Conservation (phyloP, 495 filamentous ascomycete species). For the Podospora sp. region DNA sequence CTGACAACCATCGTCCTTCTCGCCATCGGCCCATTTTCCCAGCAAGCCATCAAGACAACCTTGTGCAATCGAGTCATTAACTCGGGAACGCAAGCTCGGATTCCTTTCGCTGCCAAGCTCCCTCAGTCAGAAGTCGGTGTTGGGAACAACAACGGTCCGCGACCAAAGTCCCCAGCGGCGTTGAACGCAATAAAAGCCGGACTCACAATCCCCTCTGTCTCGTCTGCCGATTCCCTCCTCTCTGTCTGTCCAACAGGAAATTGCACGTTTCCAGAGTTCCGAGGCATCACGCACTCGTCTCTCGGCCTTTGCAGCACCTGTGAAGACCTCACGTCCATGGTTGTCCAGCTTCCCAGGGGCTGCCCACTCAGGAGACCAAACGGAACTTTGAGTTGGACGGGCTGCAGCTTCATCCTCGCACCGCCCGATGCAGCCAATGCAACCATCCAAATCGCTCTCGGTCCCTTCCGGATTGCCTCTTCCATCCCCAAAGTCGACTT, state of each 20-base stretch:
- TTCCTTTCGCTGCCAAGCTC: conserved; percentile 13
- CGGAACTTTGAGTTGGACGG: not conserved
- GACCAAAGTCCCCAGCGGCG: not conserved
- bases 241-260: conserved; percentile 12
- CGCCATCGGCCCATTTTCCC: conserved; percentile 10
- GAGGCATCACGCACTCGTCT: conserved; percentile 13
- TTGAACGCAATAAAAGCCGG: conserved; percentile 10
- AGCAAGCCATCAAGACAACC: conserved; percentile 9
- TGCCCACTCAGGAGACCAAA: not conserved
- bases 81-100: not conserved
- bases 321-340: not conserved
- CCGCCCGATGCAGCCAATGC: not conserved
- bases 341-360: not conserved
- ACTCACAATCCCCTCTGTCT: not conserved
- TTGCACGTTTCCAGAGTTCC: conserved; percentile 16
- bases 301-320: conserved; percentile 16
- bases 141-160: not conserved
- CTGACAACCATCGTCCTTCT: conserved; percentile 9
- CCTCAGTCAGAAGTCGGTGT: not conserved
- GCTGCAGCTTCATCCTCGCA: not conserved
- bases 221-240: not conserved
- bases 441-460: not conserved
- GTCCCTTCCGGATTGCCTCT: not conserved
- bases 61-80: conserved; percentile 3
- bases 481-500: not conserved